Conservation (phyloP, 1,139 yeast species). For the Diutina sp. region DNA sequence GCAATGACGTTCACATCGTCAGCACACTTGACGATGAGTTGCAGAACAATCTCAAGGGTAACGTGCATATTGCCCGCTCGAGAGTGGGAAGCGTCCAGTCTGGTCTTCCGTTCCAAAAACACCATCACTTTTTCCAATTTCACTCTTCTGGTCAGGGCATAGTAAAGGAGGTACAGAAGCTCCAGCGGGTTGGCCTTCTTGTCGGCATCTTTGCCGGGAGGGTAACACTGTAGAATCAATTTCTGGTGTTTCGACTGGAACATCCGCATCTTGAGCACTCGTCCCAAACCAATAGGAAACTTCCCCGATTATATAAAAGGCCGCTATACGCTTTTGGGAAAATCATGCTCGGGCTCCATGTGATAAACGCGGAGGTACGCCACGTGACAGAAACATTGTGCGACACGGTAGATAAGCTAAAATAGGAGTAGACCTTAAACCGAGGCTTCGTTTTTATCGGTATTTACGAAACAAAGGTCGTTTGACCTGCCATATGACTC, state of each 20-base stretch:
- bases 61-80: conserved; percentile 75
- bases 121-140: conserved; percentile 78
- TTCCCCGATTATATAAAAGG: neutral
- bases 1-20: conserved; percentile 84
- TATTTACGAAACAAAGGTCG: too few relatives aligned
- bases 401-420: neutral
- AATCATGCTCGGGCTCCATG: neutral
- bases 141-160: conserved; percentile 83
- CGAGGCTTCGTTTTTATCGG: neutral
- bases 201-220: conserved; percentile 73
- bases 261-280: neutral
- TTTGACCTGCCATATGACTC: too few relatives aligned
- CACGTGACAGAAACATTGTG: neutral
- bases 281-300: neutral
- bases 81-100: conserved; percentile 45
- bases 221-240: conserved; percentile 83
- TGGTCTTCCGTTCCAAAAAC: conserved; percentile 55
- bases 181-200: conserved; percentile 90
- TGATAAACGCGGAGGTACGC: neutral
- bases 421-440: neutral
- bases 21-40: conserved; percentile 61
- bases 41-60: conserved; percentile 56
- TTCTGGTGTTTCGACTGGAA: conserved; percentile 73
- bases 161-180: conserved; percentile 73
- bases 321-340: neutral